These are phyloP conservation scores for Jamesozyma jinghongensis DNA, from an alignment of 805 yeast species.

Conservation along the genomic window DNA sequence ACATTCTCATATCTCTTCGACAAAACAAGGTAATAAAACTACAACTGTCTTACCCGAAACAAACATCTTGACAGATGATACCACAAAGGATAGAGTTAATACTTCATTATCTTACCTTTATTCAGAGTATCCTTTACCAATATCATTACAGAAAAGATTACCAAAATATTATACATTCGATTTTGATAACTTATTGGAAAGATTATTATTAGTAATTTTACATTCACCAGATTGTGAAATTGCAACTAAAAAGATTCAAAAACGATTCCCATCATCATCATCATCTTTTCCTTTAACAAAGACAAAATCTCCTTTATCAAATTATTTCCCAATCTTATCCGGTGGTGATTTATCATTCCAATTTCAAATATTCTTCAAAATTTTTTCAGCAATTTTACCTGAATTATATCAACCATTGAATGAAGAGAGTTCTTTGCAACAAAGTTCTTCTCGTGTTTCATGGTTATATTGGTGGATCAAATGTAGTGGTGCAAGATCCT, in stretches of 20 bases:
- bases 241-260: constrained; percentile 11
- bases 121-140: constrained; percentile 25
- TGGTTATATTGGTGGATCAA: constrained; percentile 96
- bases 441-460: constrained; percentile 50
- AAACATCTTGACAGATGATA: no score
- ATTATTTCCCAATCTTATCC: constrained; percentile 27
- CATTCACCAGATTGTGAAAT: constrained; percentile 52
- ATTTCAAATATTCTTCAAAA: constrained; percentile 41
- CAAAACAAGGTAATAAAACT: neutral
- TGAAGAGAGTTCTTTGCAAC: constrained; percentile 68
- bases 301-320: constrained; percentile 7
- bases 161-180: constrained; percentile 33
- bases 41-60: neutral
- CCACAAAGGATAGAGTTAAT: no score
- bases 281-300: no score
- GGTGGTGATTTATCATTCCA: constrained; percentile 30
- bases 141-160: constrained; percentile 12
- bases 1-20: constrained; percentile 8
- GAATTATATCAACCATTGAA: constrained; percentile 66
- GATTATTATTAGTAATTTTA: constrained; percentile 62
- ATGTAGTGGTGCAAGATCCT: constrained; percentile 78
- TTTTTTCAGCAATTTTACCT: constrained; percentile 58
- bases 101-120: constrained; percentile 15
- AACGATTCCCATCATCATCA: constrained; percentile 3
- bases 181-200: constrained; percentile 63